Percentiles rank a stretch among this genome's conserved stretches.
These are phyloP conservation scores for Articulospora tetracladia DNA, from an alignment of 495 filamentous ascomycete species.

Conservation along the genomic window DNA sequence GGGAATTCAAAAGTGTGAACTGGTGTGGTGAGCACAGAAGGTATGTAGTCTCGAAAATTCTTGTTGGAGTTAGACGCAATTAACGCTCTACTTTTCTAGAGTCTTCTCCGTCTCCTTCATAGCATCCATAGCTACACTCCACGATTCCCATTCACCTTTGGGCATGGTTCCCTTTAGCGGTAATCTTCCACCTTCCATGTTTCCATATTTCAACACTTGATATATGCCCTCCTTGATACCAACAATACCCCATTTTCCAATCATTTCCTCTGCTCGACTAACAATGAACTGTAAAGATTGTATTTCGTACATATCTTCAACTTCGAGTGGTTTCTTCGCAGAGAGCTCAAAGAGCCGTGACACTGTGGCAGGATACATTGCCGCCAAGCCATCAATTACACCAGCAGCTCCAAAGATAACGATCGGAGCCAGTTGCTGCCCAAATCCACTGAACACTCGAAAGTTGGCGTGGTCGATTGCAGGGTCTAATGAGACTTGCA, in stretches of 20 bases:
- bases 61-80: not conserved
- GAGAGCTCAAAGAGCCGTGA: constrained; percentile 33
- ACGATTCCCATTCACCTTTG: constrained; percentile 36
- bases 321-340: constrained; percentile 19
- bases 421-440: constrained; percentile 41
- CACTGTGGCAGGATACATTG: constrained; percentile 36
- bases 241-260: constrained; percentile 34
- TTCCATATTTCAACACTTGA: constrained; percentile 34
- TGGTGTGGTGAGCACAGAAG: too few relatives aligned
- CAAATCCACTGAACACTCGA: constrained; percentile 40
- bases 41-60: too few relatives aligned
- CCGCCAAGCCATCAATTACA: constrained; percentile 42
- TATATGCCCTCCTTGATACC: constrained; percentile 41
- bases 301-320: constrained; percentile 24
- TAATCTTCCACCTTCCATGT: constrained; percentile 33
- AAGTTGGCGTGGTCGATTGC: constrained; percentile 36
- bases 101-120: constrained; percentile 26
- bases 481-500: constrained; percentile 32
- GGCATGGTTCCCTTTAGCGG: constrained; percentile 32
- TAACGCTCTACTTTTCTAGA: not conserved
- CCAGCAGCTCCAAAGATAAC: constrained; percentile 38
- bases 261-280: constrained; percentile 37
- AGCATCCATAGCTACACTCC: constrained; percentile 30
- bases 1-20: too few relatives aligned
- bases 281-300: constrained; percentile 34